Evolutionary conservation across 192 early-diverging fungal genomes (phyloP), one percentile per base, ranked within the genome.

Genomic region (Martensiomyces pterosporus): DNA sequence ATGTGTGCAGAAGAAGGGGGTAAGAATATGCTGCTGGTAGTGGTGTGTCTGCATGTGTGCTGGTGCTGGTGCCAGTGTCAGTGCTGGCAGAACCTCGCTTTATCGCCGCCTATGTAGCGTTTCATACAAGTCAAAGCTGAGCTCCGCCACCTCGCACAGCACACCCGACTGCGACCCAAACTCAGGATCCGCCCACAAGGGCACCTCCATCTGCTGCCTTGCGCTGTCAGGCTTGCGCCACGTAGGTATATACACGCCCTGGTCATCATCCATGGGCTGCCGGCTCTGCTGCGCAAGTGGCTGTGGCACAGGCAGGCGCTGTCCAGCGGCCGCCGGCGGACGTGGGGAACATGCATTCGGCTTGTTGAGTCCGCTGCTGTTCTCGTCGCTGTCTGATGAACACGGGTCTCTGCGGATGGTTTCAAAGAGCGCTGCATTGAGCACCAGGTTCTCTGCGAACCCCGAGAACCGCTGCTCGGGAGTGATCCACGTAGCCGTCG

Each of bases 51-150:
- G n/a, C n/a, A n/a, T n/a, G n/a, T n/a, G n/a, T n/a, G n/a, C n/a
- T n/a, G n/a, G n/a, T n/a, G n/a, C n/a, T n/a, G n/a, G n/a, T n/a
- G n/a, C n/a, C n/a, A n/a, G n/a, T n/a, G n/a, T n/a, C n/a, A n/a
- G n/a, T n/a, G n/a, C n/a, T n/a, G n/a, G n/a, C n/a, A n/a, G n/a
- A n/a, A n/a, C n/a, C n/a, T n/a, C n/a, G n/a, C n/a, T 8, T 55
- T 25, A 65, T 38, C 52, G 62, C 27, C 54, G 54, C 19, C 39
- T 42, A 39, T 61, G 69, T 43, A 73, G 47, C 1, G 69, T 66
- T 41, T 73, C 69, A 43, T 73, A 73, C 14, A 73, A 56, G 40
- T 73, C 58, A 62, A 73, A 73, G 44, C 54, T 73, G 25, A 73
- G 69, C 49, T 57, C 69, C 0, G 69, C 69, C 24, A 63, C 69